Conservation (phyloP, 2,329 filamentous ascomycete species). For the Didymella exigua region DNA sequence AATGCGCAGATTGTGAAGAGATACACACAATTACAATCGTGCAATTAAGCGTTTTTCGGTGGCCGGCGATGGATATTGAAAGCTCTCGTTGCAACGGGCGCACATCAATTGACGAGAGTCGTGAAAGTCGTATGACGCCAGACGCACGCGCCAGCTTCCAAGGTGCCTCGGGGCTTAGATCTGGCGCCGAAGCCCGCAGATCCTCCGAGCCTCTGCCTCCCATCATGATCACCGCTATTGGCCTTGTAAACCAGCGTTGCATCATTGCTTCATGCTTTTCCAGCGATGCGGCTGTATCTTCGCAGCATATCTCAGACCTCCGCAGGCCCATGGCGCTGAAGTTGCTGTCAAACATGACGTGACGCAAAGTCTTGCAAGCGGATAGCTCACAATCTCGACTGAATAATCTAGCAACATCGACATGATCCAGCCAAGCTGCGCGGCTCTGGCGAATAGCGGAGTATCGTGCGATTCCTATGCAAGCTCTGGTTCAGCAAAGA, state of each 20-base stretch:
- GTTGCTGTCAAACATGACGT: neutral
- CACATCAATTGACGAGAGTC: slow-evolving; percentile 14
- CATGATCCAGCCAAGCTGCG: neutral
- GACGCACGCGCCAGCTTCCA: slow-evolving; percentile 2
- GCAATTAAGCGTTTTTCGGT: neutral
- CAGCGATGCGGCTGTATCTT: neutral
- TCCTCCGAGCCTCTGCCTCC: neutral
- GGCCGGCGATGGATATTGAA: neutral
- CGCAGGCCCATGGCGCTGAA: neutral
- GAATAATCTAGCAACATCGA: neutral
- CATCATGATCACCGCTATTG: neutral
- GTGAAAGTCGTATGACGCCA: slow-evolving; percentile 14
- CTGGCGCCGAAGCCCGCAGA: slow-evolving; percentile 1
- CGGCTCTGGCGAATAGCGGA: neutral
- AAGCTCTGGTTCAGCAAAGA: too few species aligned
- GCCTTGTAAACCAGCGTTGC: neutral
- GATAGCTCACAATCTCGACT: neutral
- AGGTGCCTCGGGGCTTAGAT: slow-evolving; percentile 9
- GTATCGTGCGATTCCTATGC: too few species aligned
- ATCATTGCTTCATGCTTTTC: neutral
- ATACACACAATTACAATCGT: neutral
- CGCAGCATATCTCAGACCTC: neutral
- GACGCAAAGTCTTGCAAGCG: neutral
- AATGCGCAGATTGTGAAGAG: neutral
- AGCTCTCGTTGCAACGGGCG: neutral